phyloP scores from a whole-genome alignment of 306 rosid genomes.

The Carpinus viminea region DNA sequence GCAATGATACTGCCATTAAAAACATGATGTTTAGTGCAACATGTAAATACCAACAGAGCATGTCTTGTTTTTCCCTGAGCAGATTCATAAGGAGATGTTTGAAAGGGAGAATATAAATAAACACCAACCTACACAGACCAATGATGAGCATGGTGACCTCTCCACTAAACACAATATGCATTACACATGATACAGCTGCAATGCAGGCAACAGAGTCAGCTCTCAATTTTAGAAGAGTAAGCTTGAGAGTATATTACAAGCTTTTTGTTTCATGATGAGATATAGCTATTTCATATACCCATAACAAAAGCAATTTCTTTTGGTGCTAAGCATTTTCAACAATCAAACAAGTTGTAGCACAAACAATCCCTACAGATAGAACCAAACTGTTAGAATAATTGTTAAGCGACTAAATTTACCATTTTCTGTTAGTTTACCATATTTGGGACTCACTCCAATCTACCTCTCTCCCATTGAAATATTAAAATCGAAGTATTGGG shows the following conservation, averaged over 20 bases:
- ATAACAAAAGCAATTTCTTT: background rate
- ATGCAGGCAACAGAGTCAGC: background rate
- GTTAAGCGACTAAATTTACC: background rate
- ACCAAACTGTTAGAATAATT: too few relatives aligned
- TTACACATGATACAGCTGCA: constrained; percentile 35
- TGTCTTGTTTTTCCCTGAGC: background rate
- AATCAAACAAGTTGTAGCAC: too few relatives aligned
- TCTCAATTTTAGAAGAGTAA: background rate
- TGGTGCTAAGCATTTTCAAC: too few relatives aligned
- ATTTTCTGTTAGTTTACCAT: background rate
- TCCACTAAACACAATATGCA: constrained; percentile 37
- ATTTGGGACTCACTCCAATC: too few relatives aligned
- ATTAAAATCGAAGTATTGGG: too few relatives aligned
- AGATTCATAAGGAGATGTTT: background rate
- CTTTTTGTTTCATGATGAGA: background rate
- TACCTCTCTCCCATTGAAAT: too few relatives aligned
- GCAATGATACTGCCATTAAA: constrained; percentile 36
- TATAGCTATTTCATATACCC: background rate
- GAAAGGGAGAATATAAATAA: constrained; percentile 6
- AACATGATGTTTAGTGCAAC: background rate
- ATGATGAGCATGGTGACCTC: constrained; percentile 35
- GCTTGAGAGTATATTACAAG: background rate
- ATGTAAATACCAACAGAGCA: background rate
- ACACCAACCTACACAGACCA: constrained; percentile 43
- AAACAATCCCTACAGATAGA: too few relatives aligned